Percentiles rank a stretch among this genome's conserved stretches.
Conservation (phyloP, 1,139 yeast species). For the Wickerhamomyces sp. region DNA sequence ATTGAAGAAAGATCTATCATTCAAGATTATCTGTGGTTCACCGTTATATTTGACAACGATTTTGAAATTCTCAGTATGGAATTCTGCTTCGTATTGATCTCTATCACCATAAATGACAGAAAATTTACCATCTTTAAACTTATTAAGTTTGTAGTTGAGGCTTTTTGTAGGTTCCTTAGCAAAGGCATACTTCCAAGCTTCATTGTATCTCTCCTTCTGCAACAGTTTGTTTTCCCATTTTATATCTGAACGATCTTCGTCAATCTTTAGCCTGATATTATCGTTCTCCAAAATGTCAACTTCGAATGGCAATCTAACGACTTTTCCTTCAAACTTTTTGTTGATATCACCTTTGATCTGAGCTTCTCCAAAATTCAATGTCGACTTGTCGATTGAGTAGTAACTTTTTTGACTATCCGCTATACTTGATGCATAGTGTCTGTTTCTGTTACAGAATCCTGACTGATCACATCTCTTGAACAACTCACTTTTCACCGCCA, state of each 20-base stretch:
- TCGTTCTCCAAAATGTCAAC: conserved; percentile 50
- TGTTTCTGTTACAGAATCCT: conserved; percentile 82
- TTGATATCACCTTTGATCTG: conserved; percentile 39
- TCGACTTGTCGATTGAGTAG: conserved; percentile 46
- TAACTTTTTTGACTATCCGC: conserved; percentile 34
- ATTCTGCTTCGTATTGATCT: conserved; percentile 32
- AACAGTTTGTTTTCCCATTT: conserved; percentile 28
- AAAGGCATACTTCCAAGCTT: conserved; percentile 59
- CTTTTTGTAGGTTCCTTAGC: conserved; percentile 22
- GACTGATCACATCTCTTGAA: conserved; percentile 79
- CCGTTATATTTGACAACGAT: conserved; percentile 43
- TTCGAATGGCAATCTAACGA: conserved; percentile 44
- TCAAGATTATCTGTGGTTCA: conserved; percentile 48
- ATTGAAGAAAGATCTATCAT: conserved; percentile 67
- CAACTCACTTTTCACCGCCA: conserved; percentile 48
- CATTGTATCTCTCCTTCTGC: conserved; percentile 49
- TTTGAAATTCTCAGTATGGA: conserved; percentile 48
- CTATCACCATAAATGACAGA: conserved; percentile 38
- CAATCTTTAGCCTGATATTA: conserved; percentile 54
- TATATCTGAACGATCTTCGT: conserved; percentile 48
- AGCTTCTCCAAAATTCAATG: conserved; percentile 32
- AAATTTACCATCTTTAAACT: conserved; percentile 23
- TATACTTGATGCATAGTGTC: conserved; percentile 59
- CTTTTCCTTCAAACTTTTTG: conserved; percentile 30
- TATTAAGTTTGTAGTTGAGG: conserved; percentile 8